phyloP scores from a whole-genome alignment of 2,329 filamentous ascomycete species.

The Hypoxylon sp. region DNA sequence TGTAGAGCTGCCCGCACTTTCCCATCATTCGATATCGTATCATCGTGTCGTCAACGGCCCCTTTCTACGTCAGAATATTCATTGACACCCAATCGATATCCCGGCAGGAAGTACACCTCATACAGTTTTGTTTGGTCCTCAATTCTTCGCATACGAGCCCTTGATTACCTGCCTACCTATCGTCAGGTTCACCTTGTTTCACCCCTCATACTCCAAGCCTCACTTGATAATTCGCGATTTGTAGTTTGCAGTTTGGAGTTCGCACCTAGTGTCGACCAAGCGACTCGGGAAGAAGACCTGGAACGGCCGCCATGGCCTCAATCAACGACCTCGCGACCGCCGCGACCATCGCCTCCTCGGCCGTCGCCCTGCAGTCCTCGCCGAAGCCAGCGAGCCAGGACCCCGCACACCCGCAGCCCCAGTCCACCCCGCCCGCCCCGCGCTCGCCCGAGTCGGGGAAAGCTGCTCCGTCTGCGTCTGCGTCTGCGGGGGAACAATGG shows the following conservation, averaged over 20 bases:
- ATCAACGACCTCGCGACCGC: conserved; percentile 64
- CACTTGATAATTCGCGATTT: not conserved
- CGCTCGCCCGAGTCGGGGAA: too few relatives aligned
- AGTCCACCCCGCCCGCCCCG: conserved; percentile 27
- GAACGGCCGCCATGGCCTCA: conserved; percentile 55
- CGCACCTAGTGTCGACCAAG: not conserved
- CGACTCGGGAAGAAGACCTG: not conserved
- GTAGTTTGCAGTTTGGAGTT: too few relatives aligned
- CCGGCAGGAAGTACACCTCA: conserved; percentile 20
- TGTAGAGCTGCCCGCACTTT: conserved; percentile 33
- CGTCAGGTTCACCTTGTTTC: conserved; percentile 23
- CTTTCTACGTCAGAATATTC: not conserved
- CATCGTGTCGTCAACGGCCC: conserved; percentile 28
- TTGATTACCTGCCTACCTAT: conserved; percentile 12
- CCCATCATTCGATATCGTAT: conserved; percentile 39
- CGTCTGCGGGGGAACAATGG: too few relatives aligned
- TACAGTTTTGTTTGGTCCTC: conserved; percentile 24
- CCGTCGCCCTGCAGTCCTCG: conserved; percentile 48
- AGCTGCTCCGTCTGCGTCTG: too few relatives aligned
- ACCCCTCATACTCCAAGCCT: not conserved
- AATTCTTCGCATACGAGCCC: conserved; percentile 11
- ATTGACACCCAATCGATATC: conserved; percentile 39
- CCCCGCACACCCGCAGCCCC: conserved; percentile 13
- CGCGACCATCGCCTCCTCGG: conserved; percentile 59
- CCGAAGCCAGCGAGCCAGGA: conserved; percentile 28